A percentile compares a stretch with the other conserved stretches of the same genome.
phyloP scores from a whole-genome alignment of 2,329 filamentous ascomycete genomes.

The Diaporthe eres region DNA sequence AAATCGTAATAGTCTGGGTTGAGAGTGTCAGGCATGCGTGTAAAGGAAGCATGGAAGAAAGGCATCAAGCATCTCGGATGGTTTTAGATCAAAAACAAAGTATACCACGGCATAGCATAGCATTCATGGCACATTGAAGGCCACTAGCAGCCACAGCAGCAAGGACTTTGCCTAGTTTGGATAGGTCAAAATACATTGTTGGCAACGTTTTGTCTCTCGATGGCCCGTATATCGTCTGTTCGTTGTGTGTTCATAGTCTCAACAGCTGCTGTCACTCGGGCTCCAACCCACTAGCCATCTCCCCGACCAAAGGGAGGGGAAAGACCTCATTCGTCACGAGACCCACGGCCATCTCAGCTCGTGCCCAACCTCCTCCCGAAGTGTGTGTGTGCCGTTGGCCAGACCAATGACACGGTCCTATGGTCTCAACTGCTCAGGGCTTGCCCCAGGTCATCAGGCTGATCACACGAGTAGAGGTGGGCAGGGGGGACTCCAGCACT shows the following conservation, averaged over 20 bases:
- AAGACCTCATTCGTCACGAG: not conserved
- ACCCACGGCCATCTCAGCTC: not conserved
- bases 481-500: not conserved
- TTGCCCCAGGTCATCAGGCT: not conserved
- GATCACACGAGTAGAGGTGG: not conserved
- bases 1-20: not conserved
- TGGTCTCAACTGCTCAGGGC: not conserved
- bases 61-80: slow-evolving; percentile 30
- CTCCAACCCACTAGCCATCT: not conserved
- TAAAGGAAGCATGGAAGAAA: slow-evolving; percentile 22
- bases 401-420: not conserved
- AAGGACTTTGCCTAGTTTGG: slow-evolving; percentile 31
- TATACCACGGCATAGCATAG: slow-evolving; percentile 40
- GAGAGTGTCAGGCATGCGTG: not conserved
- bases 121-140: slow-evolving; percentile 16
- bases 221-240: not conserved
- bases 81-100: slow-evolving; percentile 17
- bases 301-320: not conserved
- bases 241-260: not conserved
- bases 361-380: not conserved
- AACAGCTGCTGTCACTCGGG: not conserved
- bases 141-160: slow-evolving; percentile 2
- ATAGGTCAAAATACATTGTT: slow-evolving; percentile 30
- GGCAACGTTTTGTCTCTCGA: not conserved
- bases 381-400: too few relatives aligned